Evolutionary conservation across 208 protist species (phyloP), one percentile per base, ranked within the genome.

Genomic region (Leishmania arabica): DNA sequence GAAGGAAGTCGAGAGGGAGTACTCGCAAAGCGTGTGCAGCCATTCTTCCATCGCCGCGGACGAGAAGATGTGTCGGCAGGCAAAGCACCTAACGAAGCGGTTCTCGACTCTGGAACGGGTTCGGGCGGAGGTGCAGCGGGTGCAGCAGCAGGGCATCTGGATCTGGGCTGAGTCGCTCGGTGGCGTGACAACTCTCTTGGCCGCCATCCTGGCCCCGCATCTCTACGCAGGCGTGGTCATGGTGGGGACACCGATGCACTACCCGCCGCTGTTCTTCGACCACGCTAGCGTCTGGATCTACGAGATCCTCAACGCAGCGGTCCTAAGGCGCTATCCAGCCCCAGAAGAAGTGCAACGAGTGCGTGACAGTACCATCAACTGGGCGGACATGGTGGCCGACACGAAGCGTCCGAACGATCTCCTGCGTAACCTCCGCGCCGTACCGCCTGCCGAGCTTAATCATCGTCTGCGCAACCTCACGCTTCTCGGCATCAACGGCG

Each of bases 101-200:
- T 92, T 89, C 79, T 88, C 88, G 2, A 84, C 86, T 7, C 69
- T 86, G 34, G 89, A 85, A 66, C 87, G 89, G 1, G 83, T 93
- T 11, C 90, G 84, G 21, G 64, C 71, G 15, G 91, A 96, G 81
- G 90, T 90, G 69, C 58, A 68, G 80, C 86, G 88, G 7, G 87
- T 91, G 58, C 60, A 74, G 51, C 71, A 87, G 24, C 31, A 65
- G 4, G 93, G 93, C 5, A 79, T 96, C 47, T 96, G 93, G 92
- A 64, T 95, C 1, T 95, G 91, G 91, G 88, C 87, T 6, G 93
- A 95, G 80, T 96, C 93, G 1, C 75, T 95, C 0, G 93, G 93
- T 37, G 91, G 93, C n/a, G 83, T 88, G 42, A 79, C 94, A 27
- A 84, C 78, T 15, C 64, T 94, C 27, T 77, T 94, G 19, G 91